Conservation (phyloP, 805 yeast species). For the Candida nanaspora region DNA sequence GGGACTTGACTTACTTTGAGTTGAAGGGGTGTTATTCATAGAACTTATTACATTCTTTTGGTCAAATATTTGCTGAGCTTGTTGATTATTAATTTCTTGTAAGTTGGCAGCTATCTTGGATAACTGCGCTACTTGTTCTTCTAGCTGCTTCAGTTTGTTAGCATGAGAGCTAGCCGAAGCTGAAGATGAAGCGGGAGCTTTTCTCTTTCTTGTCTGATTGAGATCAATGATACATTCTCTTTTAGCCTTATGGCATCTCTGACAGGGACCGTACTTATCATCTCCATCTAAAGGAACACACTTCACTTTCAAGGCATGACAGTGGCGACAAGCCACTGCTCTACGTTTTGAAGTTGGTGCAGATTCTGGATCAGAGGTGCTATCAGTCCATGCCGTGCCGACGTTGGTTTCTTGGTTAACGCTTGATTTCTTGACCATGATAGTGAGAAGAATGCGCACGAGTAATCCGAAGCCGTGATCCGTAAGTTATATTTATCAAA, state of each 20-base stretch:
- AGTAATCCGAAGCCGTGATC: too few relatives aligned
- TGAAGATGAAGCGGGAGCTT: slow-evolving; percentile 17
- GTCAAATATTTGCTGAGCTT: background rate
- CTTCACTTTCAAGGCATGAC: slow-evolving; percentile 78
- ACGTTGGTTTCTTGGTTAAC: background rate
- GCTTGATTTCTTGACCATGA: background rate
- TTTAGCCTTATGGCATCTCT: slow-evolving; percentile 60
- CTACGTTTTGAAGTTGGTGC: slow-evolving; percentile 23
- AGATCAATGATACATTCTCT: slow-evolving; percentile 62
- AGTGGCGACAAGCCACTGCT: slow-evolving; percentile 60
- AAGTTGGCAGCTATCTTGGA: slow-evolving; percentile 6
- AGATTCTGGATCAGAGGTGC: background rate
- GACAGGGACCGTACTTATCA: slow-evolving; percentile 60
- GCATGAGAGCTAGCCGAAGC: slow-evolving; percentile 6
- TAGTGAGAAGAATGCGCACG: background rate
- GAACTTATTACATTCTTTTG: background rate
- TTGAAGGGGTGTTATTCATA: background rate
- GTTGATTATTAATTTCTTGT: slow-evolving; percentile 5
- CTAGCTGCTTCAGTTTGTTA: slow-evolving; percentile 17
- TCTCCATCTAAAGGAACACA: slow-evolving; percentile 65
- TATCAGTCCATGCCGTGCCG: background rate
- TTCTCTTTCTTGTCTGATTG: slow-evolving; percentile 46
- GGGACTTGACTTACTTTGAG: too few relatives aligned
- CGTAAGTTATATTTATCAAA: too few relatives aligned
- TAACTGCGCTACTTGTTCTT: slow-evolving; percentile 17